phyloP scores from a whole-genome alignment of 345 rosid genomes.

The Salix udensis region DNA sequence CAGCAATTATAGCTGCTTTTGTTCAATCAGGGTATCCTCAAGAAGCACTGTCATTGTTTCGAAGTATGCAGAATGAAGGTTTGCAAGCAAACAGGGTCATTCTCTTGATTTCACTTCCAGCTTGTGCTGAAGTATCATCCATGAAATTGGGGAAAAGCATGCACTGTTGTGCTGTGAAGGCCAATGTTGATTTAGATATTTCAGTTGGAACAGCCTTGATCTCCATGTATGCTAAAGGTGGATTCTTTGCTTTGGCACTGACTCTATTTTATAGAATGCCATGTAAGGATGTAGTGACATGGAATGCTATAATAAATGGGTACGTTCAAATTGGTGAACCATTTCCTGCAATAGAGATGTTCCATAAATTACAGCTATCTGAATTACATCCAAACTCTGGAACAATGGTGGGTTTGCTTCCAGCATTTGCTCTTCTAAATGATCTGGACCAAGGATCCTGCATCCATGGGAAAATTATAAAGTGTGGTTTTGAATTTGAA shows the following conservation, averaged over 20 bases:
- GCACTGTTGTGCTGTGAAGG: slow-evolving; percentile 52
- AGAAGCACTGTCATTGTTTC: slow-evolving; percentile 45
- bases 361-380: slow-evolving; percentile 34
- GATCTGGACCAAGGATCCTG: slow-evolving; percentile 43
- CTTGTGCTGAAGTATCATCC: slow-evolving; percentile 41
- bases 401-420: slow-evolving; percentile 55
- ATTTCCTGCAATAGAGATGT: slow-evolving; percentile 34
- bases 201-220: slow-evolving; percentile 44
- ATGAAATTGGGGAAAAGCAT: slow-evolving; percentile 49
- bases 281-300: slow-evolving; percentile 49
- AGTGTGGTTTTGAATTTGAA: slow-evolving; percentile 47
- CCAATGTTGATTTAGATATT: slow-evolving; percentile 38
- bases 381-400: slow-evolving; percentile 42
- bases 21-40: slow-evolving; percentile 50
- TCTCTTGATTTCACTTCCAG: slow-evolving; percentile 46
- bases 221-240: slow-evolving; percentile 57
- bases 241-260: slow-evolving; percentile 35
- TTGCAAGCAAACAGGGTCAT: slow-evolving; percentile 44
- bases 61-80: slow-evolving; percentile 39
- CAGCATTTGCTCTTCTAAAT: slow-evolving; percentile 37
- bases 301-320: slow-evolving; percentile 58
- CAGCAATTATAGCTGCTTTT: slow-evolving; percentile 48
- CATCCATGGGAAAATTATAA: slow-evolving; percentile 37
- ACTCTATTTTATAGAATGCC: slow-evolving; percentile 40
- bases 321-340: slow-evolving; percentile 41